Evolutionary conservation across 495 filamentous ascomycete genomes (phyloP), one percentile per base, ranked within the genome.

Genomic region (Hypomontagnella submonticulosa): DNA sequence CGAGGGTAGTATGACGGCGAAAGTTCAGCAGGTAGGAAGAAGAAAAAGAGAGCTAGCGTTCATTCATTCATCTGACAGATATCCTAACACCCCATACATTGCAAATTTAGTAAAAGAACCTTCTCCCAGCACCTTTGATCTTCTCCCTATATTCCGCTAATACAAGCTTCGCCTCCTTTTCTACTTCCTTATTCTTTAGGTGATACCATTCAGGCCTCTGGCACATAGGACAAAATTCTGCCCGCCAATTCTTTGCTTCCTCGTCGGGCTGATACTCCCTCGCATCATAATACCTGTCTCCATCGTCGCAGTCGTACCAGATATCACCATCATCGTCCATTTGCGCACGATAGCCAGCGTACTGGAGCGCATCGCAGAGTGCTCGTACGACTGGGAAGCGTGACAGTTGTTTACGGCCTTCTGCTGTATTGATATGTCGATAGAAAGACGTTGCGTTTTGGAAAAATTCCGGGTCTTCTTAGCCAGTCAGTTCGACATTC

Each of bases 301-400:
- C 56, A 18, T 61, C 56, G 8, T 54, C 56, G 13, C 19, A 38
- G 1, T 67, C 57, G 19, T 44, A 67, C 63, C 57, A 67, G 7
- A 67, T 52, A 15, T 67, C 49, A 11, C 63, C 51, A 1, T 49
- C 63, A 32, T 13, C 32, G 23, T 57, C 43, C 51, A 67, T 57
- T 16, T 67, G 23, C n/a, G 57, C 46, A 4, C 64, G 57, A 38
- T 61, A 61, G 4, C 64, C 52, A 5, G 57, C 64, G 7, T 38
- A 36, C 37, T 57, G 44, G 8, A 57, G 37, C 7, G 64, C 57
- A 42, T 67, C 56, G 37, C 57, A 61, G 6, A 61, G 44, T 10
- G 52, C 36, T 4, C 11, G 36, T 16, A 57, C 44, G 1, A 51
- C 0, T 12, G 57, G 64, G 23, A 52, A 67, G 1, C 13, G 19